Conservation (phyloP, 805 yeast genomes). For the Clavispora fructus region DNA sequence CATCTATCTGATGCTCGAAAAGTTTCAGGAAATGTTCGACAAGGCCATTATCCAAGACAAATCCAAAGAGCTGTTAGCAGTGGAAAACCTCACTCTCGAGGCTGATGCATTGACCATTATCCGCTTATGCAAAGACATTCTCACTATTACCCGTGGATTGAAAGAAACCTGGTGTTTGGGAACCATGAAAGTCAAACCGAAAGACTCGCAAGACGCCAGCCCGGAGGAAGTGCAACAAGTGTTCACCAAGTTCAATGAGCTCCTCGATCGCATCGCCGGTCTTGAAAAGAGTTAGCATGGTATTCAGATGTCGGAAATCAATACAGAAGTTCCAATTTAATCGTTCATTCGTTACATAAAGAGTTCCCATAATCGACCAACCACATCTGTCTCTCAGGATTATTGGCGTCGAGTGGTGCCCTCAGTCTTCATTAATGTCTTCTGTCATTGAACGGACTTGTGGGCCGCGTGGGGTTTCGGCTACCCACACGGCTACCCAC, state of each 20-base stretch:
- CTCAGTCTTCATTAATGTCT: too few species aligned
- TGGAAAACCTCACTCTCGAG: constrained; percentile 54
- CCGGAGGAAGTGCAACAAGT: constrained; percentile 20
- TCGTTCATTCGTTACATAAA: neutral
- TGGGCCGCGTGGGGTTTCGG: constrained; percentile 11
- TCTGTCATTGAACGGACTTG: constrained; percentile 8
- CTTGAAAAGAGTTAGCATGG: constrained; percentile 8
- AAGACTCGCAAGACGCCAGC: constrained; percentile 11
- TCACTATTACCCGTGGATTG: constrained; percentile 43
- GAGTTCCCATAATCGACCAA: neutral
- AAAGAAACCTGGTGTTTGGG: constrained; percentile 58
- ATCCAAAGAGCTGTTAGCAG: constrained; percentile 39
- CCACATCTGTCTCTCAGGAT: too few species aligned
- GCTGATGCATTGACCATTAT: constrained; percentile 47
- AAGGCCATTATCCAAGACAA: constrained; percentile 39
- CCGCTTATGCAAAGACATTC: constrained; percentile 48
- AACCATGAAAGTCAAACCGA: constrained; percentile 35
- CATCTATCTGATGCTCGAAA: constrained; percentile 46
- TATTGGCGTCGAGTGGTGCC: too few species aligned
- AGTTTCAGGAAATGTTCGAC: constrained; percentile 50
- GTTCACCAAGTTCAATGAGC: constrained; percentile 24
- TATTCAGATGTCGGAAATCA: too few species aligned
- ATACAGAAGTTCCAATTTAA: too few species aligned
- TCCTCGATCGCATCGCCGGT: constrained; percentile 11
- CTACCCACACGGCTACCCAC: constrained; percentile 2